A percentile compares a stretch with the other conserved stretches of the same genome.
These are phyloP conservation scores for Fraxinus sp. DNA, from an alignment of 305 asterid species.

Conservation along the genomic window DNA sequence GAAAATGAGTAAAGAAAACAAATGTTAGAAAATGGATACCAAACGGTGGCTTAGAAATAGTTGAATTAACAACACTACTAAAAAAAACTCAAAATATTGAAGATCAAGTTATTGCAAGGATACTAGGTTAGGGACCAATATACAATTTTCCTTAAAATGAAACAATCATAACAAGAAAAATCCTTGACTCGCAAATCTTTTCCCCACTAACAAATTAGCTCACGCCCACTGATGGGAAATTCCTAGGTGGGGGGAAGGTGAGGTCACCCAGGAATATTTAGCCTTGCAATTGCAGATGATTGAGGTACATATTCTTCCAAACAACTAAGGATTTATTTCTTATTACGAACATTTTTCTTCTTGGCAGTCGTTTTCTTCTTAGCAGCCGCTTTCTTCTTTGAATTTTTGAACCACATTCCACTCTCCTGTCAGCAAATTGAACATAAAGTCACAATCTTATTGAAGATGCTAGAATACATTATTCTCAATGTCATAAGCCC, in stretches of 20 bases:
- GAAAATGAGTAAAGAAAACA: no score
- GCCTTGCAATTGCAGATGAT: background rate
- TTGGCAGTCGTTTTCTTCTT: slow-evolving; percentile 55
- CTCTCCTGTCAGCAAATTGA: slow-evolving; percentile 48
- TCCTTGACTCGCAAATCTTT: background rate
- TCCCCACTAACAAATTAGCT: no score
- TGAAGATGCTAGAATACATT: background rate
- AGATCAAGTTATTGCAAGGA: background rate
- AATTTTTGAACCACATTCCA: slow-evolving; percentile 45
- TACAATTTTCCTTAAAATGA: background rate
- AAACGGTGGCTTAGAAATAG: no score
- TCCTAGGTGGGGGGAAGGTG: no score
- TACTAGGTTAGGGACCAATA: background rate
- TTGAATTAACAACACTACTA: no score
- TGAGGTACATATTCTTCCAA: background rate
- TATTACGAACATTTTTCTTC: slow-evolving; percentile 38
- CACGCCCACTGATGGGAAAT: no score
- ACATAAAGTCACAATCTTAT: background rate
- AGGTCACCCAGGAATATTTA: no score
- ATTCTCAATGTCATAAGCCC: background rate
- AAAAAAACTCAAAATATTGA: no score
- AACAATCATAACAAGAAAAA: background rate
- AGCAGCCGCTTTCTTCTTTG: slow-evolving; percentile 52
- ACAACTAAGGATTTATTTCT: slow-evolving; percentile 22
- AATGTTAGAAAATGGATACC: no score